phyloP scores from a whole-genome alignment of 306 rosid genomes.

The Lathyrus sativus region DNA sequence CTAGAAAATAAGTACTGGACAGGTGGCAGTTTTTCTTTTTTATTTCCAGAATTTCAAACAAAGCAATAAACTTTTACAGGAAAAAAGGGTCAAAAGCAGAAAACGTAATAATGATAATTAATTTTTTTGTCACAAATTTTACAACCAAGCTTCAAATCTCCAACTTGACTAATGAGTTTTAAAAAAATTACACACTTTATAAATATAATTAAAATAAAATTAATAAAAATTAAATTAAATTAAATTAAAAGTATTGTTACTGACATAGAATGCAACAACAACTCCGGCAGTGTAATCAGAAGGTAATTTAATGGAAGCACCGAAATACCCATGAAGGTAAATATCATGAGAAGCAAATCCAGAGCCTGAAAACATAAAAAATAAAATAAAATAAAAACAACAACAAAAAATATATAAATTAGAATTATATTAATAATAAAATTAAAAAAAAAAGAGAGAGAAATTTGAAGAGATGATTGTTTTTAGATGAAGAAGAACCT shows the following conservation, averaged over 20 bases:
- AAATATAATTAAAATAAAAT: background rate
- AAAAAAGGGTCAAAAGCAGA: constrained; percentile 4
- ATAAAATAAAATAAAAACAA: background rate
- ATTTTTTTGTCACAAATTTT: background rate
- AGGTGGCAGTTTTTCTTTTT: constrained; percentile 9
- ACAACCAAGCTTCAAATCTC: constrained; percentile 6
- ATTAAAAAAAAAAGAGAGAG: background rate
- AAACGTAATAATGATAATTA: background rate
- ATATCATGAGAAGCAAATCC: constrained; percentile 96
- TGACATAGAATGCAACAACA: constrained; percentile 96
- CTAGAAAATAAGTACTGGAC: constrained; percentile 1
- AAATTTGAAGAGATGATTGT: background rate
- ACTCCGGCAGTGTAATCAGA: constrained; percentile 95
- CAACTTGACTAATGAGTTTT: background rate
- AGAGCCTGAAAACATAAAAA: constrained; percentile 64
- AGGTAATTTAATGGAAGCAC: constrained; percentile 93
- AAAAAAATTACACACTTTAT: background rate
- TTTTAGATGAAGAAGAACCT: constrained; percentile 47
- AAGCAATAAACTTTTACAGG: background rate
- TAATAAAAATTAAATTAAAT: background rate
- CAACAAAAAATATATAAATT: background rate
- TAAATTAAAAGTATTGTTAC: constrained; percentile 26
- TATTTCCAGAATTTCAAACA: constrained; percentile 18
- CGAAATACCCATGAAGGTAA: constrained; percentile 83
- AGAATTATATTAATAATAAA: background rate